These are phyloP conservation scores for Striga asiatica DNA, from an alignment of 257 asterid genomes.

Conservation along the genomic window DNA sequence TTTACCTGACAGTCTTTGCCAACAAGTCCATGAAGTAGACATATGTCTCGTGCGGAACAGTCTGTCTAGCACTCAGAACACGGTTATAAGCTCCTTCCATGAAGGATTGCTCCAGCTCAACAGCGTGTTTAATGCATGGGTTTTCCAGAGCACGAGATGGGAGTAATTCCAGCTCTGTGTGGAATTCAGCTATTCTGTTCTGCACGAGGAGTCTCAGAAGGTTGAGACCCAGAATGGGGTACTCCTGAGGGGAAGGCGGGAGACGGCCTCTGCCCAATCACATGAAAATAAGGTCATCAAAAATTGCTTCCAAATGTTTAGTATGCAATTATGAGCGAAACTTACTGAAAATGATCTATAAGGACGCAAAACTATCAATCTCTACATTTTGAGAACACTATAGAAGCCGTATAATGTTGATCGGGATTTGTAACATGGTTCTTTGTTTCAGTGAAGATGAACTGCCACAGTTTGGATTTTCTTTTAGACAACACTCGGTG, in stretches of 20 bases:
- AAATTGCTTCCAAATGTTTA: not conserved
- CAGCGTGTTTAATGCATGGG: slow-evolving; percentile 89
- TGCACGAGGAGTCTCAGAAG: slow-evolving; percentile 96
- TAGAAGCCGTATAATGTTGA: not conserved
- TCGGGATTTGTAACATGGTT: not conserved
- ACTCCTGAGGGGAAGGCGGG: slow-evolving; percentile 77
- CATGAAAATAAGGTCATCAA: slow-evolving; percentile 15
- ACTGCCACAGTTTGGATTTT: not conserved
- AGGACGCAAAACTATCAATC: too few relatives aligned
- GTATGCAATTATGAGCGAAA: not conserved
- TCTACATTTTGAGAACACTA: not conserved
- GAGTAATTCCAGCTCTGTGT: slow-evolving; percentile 87
- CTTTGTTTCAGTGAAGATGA: not conserved
- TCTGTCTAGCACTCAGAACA: slow-evolving; percentile 80
- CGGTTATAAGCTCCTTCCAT: slow-evolving; percentile 99
- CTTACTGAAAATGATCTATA: not conserved
- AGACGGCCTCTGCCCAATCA: slow-evolving; percentile 57
- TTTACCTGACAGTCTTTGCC: slow-evolving; percentile 88
- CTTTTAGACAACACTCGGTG: not conserved
- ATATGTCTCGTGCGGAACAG: slow-evolving; percentile 82
- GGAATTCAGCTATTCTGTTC: slow-evolving; percentile 93
- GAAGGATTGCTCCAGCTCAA: slow-evolving; percentile 91
- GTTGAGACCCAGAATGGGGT: slow-evolving; percentile 90
- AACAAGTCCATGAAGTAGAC: slow-evolving; percentile 92
- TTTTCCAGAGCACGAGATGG: slow-evolving; percentile 72